These are phyloP conservation scores for apple (Malus domestica) DNA, from an alignment of 306 rosid genomes.

Conservation along the genomic window ASM211411v1 NC_041796.1:31064001-31064500, in stretches of 20 bases:
- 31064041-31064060: slow-evolving; percentile 68
- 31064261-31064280: not conserved
- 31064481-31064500: no score
- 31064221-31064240: not conserved
- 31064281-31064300: not conserved
- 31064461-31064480: no score
- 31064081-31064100: not conserved
- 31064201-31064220: not conserved
- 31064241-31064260: not conserved
- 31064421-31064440: no score
- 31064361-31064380: not conserved
- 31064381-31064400: not conserved
- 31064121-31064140: not conserved
- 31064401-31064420: no score
- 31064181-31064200: not conserved
- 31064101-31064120: not conserved
- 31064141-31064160: not conserved
- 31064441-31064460: no score
- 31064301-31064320: not conserved
- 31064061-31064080: not conserved
- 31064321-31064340: not conserved
- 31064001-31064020: slow-evolving; percentile 69
- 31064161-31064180: not conserved
- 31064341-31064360: not conserved
- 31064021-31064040: slow-evolving; percentile 77